Percentiles rank a stretch among this genome's conserved stretches.
Evolutionary conservation across 257 asterid genomes (phyloP).

Genomic region (Nicotiana obtusifolia): DNA sequence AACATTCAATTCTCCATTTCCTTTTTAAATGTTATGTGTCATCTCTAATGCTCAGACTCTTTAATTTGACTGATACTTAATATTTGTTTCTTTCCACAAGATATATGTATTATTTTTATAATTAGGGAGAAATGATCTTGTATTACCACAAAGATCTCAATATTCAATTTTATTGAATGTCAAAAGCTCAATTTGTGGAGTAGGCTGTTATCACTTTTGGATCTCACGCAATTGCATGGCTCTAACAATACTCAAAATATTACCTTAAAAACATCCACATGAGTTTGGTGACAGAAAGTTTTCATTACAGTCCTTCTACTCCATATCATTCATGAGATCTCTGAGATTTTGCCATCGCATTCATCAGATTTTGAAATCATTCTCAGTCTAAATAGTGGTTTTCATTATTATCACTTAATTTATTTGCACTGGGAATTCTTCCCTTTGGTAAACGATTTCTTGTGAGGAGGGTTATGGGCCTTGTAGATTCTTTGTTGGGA

Average conservation of each 20-base stretch:
- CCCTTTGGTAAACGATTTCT: slow-evolving; percentile 18
- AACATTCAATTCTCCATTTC: not conserved
- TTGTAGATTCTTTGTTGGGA: slow-evolving; percentile 41
- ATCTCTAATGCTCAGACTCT: too few species aligned
- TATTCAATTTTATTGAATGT: too few species aligned
- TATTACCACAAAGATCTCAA: too few species aligned
- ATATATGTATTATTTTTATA: too few species aligned
- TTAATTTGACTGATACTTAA: too few species aligned
- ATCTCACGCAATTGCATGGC: slow-evolving; percentile 5
- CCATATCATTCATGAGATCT: not conserved
- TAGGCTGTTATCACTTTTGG: not conserved
- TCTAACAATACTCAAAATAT: slow-evolving; percentile 2
- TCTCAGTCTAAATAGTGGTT: not conserved
- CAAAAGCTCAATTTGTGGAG: not conserved
- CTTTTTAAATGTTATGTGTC: too few species aligned
- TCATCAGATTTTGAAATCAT: not conserved
- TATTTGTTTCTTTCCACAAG: too few species aligned
- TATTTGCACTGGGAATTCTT: not conserved
- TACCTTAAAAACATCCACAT: not conserved
- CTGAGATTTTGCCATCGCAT: not conserved
- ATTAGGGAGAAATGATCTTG: too few species aligned
- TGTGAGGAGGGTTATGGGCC: slow-evolving; percentile 38
- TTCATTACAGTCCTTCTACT: not conserved
- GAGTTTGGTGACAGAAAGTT: not conserved
- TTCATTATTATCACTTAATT: not conserved